phyloP scores from a whole-genome alignment of 768 basidiomycete species.

The Phylloporus rhodoxanthus region DNA sequence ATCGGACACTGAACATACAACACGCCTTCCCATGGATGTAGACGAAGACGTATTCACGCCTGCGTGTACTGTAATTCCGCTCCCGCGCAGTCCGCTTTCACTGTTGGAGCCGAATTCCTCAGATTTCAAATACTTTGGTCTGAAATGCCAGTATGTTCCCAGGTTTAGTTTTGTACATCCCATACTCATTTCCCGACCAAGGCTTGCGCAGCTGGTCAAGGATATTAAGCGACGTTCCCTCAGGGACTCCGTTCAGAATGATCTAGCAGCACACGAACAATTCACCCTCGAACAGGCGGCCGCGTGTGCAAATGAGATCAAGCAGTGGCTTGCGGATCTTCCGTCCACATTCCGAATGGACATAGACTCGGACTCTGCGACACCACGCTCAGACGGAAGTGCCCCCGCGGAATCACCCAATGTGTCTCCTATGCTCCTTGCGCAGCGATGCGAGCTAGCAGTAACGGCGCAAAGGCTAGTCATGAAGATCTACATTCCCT shows the following conservation, averaged over 20 bases:
- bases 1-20: slow-evolving; percentile 47
- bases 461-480: slow-evolving; percentile 57
- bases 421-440: slow-evolving; percentile 36
- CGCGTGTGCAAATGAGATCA: slow-evolving; percentile 51
- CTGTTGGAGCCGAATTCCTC: slow-evolving; percentile 26
- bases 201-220: slow-evolving; percentile 60
- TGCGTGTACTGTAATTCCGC: slow-evolving; percentile 40
- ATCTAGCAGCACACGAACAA: slow-evolving; percentile 24
- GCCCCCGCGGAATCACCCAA: slow-evolving; percentile 10
- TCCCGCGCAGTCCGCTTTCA: slow-evolving; percentile 28
- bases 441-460: slow-evolving; percentile 55
- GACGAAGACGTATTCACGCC: slow-evolving; percentile 50
- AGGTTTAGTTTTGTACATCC: not conserved
- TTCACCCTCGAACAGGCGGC: slow-evolving; percentile 58
- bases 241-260: slow-evolving; percentile 34
- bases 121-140: slow-evolving; percentile 44
- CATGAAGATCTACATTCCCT: slow-evolving; percentile 63
- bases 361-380: slow-evolving; percentile 27
- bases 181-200: slow-evolving; percentile 21
- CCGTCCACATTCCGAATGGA: slow-evolving; percentile 46
- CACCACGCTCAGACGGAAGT: slow-evolving; percentile 7
- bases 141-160: slow-evolving; percentile 53
- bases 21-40: slow-evolving; percentile 50
- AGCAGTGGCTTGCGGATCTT: slow-evolving; percentile 47
- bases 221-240: slow-evolving; percentile 49